These are phyloP conservation scores for Suhomyces kunorum DNA, from an alignment of 1,139 yeast genomes.

Conservation along the genomic window DNA sequence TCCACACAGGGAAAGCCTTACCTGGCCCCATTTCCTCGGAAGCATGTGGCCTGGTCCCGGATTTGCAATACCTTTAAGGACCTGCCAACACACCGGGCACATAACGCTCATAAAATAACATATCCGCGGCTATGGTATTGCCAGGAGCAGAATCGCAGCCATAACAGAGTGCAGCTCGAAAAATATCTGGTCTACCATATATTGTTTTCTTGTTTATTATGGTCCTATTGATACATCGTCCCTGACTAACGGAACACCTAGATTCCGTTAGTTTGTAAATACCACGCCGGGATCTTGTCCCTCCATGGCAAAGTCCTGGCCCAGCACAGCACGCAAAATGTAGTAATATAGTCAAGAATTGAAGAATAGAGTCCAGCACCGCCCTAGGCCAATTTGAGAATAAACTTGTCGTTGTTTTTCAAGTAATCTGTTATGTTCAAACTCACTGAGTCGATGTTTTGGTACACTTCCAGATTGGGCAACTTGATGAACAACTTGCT, in stretches of 20 bases:
- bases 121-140: too few species aligned
- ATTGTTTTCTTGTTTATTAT: not conserved
- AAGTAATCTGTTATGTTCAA: slow-evolving; percentile 28
- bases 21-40: not conserved
- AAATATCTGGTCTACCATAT: not conserved
- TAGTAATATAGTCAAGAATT: slow-evolving; percentile 4
- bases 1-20: too few species aligned
- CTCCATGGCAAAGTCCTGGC: not conserved
- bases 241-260: not conserved
- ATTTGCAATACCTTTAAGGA: too few species aligned
- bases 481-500: slow-evolving; percentile 31
- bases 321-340: slow-evolving; percentile 3
- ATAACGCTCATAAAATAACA: not conserved
- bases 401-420: slow-evolving; percentile 23
- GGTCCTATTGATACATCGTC: slow-evolving; percentile 2
- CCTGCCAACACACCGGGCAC: not conserved
- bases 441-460: slow-evolving; percentile 29
- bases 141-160: not conserved
- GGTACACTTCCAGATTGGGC: slow-evolving; percentile 27
- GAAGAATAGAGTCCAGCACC: not conserved
- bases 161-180: not conserved
- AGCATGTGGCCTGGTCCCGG: not conserved
- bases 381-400: slow-evolving; percentile 17
- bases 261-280: not conserved
- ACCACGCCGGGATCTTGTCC: not conserved